Base-by-base conservation (phyloP, 345 rosid species). In the Rhizophora mangle region DNA sequence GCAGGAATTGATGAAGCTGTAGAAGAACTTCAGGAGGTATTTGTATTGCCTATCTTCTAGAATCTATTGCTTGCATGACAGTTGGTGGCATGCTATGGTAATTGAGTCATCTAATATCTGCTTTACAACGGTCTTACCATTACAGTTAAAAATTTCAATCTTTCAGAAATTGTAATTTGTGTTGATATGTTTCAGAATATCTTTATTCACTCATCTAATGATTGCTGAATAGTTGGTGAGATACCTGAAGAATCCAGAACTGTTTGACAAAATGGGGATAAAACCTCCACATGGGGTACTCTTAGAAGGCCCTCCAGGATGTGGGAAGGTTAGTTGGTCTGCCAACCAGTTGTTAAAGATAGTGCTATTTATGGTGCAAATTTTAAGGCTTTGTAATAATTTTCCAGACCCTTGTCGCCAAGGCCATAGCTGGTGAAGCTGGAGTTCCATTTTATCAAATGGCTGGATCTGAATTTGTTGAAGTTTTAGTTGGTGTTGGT, bases 1-100 rank as follows among this genome's bases (percentile, higher is more conserved):
- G 98, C 98, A 15, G 98, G 98, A 76, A 93, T 93, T 82, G 97
- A 93, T 80, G 97, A 93, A 82, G 98, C 98, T 59, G 98, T 93
- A 64, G 97, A 89, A 71, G 98, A 93, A 82, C 98, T 93, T 81
- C 98, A 89, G 78, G 97, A 93, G 97, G 98, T 93, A 81, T 30
- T 64, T n/a, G 10, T 68, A 27, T 60, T 51, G 57, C 39, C 27
- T 31, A 64, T 77, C 26, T 69, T 70, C 29, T 36, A 30, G 60
- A 37, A 22, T 39, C 24, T 52, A 53, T 68, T 30, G 16, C 16
- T 63, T 59, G 53, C 55, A 7, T 61, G 24, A 36, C 26, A 27
- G 47, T 19, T 31, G 72, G 24, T 21, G n/a, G 8, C 36, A 65
- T 29, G 8, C 30, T 68, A 37, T 53, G 18, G 15, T 60, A 2